Base-by-base conservation (phyloP, 2,329 filamentous ascomycete species). In the Chrysoporthe cubensis region DNA sequence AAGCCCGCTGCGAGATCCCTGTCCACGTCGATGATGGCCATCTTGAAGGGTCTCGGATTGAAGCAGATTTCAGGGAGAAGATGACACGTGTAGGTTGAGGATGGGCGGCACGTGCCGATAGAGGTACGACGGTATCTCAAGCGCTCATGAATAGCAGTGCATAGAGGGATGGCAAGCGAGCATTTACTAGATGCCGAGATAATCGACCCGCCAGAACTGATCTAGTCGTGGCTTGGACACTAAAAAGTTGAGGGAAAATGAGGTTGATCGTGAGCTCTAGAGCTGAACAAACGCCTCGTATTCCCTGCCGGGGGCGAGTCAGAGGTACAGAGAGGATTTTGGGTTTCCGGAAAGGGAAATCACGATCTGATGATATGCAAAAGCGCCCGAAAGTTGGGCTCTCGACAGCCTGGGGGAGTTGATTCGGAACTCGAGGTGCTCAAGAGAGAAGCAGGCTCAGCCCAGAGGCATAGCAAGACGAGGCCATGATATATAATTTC, bases 1-100 rank as follows among this genome's bases (percentile, higher is more conserved):
- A 94, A 93, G 71, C 94, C 87, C 42, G 90, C 88, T 61, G 90
- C 87, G 68, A 94, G 81, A 79, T 94, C 91, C 78, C 91, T 92
- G 71, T 80, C 85, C 70, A 83, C 89, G 78, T 94, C 91, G 74
- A 95, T 85, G 74, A 90, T 77, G 56, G 88, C 76, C 89, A 91
- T 92, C 18, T 56, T 67, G 66, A 1, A 3, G 21, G 37, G 13
- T 32, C 5, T 16, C 40, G 40, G 14, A 16, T 26, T 21, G 32
- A 26, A 26, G 9, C n/a, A n/a, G 26, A 40, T n/a, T 9, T 52
- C 32, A 26, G 43, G 16, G 34, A 56, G 40, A 37, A 26, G 9
- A 14, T 60, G 18, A 26, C 13, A 26, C 26, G n/a, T 43, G 37
- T 16, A 11, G 13, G 43, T 21, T 21, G 21, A 60, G 40, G 21